Evolutionary conservation across 179 eudicot species (phyloP).

Genomic region (Heliamphora pulchella): DNA sequence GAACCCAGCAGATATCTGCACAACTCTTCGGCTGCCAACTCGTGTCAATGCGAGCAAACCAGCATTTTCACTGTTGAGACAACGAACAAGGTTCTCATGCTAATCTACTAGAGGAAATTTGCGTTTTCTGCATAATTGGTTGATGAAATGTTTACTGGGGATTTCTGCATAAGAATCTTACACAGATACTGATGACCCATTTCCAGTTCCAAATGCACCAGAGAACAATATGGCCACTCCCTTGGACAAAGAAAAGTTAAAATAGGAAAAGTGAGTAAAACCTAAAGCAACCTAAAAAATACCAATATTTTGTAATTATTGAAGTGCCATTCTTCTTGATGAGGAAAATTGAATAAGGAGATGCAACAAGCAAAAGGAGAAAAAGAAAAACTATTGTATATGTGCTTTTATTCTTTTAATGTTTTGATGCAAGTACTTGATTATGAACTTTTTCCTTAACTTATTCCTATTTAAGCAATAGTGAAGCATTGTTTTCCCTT

Average conservation of each 20-base stretch:
- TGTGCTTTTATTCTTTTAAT: background rate
- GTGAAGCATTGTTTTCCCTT: too few relatives aligned
- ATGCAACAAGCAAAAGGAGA: conserved; percentile 4
- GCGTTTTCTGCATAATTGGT: background rate
- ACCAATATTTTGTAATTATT: too few relatives aligned
- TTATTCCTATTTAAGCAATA: too few relatives aligned
- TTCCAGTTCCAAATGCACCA: conserved; percentile 89
- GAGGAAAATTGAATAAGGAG: background rate
- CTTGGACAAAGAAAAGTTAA: conserved; percentile 27
- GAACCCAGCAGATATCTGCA: conserved; percentile 36
- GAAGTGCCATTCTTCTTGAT: background rate
- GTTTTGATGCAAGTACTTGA: background rate
- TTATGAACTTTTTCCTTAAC: background rate
- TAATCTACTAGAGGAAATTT: background rate
- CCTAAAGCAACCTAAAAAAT: background rate
- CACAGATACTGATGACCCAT: conserved; percentile 86
- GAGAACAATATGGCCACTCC: conserved; percentile 82
- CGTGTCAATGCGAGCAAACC: conserved; percentile 80
- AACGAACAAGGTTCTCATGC: background rate
- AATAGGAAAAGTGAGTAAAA: conserved; percentile 10
- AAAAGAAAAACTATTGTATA: background rate
- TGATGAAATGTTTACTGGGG: background rate
- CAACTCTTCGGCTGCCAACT: conserved; percentile 88
- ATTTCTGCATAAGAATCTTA: conserved; percentile 32
- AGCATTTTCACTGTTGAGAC: conserved; percentile 71